phyloP scores from a whole-genome alignment of 192 early-diverging fungal species.

The Piromyces sp. region DNA sequence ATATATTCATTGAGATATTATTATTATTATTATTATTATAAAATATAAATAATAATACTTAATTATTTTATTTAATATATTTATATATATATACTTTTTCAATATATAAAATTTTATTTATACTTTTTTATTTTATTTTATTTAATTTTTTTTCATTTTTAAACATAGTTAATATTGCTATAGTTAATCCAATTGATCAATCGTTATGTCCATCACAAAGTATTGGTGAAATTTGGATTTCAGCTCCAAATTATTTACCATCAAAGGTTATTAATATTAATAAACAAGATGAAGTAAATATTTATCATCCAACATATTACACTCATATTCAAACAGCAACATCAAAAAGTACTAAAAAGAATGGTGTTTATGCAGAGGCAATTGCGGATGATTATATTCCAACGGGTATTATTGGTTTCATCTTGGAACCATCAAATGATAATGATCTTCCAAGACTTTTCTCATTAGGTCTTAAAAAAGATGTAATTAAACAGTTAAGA shows the following conservation, averaged over 20 bases:
- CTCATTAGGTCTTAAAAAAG: not conserved
- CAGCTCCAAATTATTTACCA: constrained; percentile 44
- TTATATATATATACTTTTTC: not conserved
- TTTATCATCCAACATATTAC: constrained; percentile 29
- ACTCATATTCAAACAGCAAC: not conserved
- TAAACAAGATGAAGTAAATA: constrained; percentile 52
- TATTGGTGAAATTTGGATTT: constrained; percentile 75
- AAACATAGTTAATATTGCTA: constrained; percentile 37
- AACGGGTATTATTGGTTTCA: constrained; percentile 55
- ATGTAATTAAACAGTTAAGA: not conserved
- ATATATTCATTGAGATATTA: too few relatives aligned
- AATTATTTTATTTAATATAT: too few relatives aligned
- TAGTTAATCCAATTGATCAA: constrained; percentile 67
- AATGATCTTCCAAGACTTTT: not conserved
- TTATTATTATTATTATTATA: too few relatives aligned
- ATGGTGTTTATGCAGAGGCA: constrained; percentile 3
- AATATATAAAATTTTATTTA: too few relatives aligned
- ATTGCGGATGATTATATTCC: constrained; percentile 35
- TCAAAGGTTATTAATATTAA: constrained; percentile 59
- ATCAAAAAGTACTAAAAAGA: not conserved
- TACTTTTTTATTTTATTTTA: too few relatives aligned
- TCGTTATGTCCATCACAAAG: constrained; percentile 51
- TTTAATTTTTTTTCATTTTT: constrained; percentile 4
- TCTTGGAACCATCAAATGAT: not conserved
- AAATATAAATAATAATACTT: too few relatives aligned